Percentiles rank a stretch among this genome's conserved stretches.
phyloP scores from a whole-genome alignment of 495 filamentous ascomycete genomes.

The Glutinoglossum americanum region DNA sequence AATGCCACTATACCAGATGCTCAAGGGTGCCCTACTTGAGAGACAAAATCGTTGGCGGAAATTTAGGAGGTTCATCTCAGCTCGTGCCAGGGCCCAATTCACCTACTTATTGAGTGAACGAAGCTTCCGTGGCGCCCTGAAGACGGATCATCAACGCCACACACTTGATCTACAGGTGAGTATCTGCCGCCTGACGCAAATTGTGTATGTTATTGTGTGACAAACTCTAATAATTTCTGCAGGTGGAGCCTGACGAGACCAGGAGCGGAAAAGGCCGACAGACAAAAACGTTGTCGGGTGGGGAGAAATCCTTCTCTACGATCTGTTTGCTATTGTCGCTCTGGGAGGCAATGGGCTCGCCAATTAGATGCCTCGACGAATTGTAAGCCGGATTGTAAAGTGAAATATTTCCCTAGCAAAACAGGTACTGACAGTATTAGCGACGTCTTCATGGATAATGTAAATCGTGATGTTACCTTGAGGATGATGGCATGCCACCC shows the following conservation, averaged over 20 bases:
- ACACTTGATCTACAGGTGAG: conserved; percentile 53
- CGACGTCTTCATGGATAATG: conserved; percentile 97
- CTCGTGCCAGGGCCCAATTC: conserved; percentile 67
- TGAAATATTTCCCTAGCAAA: neutral
- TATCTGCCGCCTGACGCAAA: neutral
- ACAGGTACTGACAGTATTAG: conserved; percentile 14
- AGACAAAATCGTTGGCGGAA: conserved; percentile 55
- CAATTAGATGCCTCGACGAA: conserved; percentile 86
- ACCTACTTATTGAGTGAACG: conserved; percentile 71
- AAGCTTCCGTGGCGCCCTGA: conserved; percentile 62
- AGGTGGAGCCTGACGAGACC: conserved; percentile 63
- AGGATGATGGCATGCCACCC: conserved; percentile 58
- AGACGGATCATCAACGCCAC: conserved; percentile 52
- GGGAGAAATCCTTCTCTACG: conserved; percentile 93
- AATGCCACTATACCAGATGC: conserved; percentile 14
- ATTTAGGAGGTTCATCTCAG: conserved; percentile 67
- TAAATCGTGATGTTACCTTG: conserved; percentile 84
- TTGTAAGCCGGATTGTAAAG: conserved; percentile 34
- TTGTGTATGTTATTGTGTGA: neutral
- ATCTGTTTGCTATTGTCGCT: conserved; percentile 81
- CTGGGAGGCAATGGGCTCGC: conserved; percentile 96
- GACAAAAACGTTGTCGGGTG: conserved; percentile 81
- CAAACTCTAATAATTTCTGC: neutral
- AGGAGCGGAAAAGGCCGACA: conserved; percentile 42
- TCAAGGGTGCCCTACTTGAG: conserved; percentile 44